These are phyloP conservation scores for Delonix regia DNA, from an alignment of 306 rosid genomes.

Conservation along the genomic window DNA sequence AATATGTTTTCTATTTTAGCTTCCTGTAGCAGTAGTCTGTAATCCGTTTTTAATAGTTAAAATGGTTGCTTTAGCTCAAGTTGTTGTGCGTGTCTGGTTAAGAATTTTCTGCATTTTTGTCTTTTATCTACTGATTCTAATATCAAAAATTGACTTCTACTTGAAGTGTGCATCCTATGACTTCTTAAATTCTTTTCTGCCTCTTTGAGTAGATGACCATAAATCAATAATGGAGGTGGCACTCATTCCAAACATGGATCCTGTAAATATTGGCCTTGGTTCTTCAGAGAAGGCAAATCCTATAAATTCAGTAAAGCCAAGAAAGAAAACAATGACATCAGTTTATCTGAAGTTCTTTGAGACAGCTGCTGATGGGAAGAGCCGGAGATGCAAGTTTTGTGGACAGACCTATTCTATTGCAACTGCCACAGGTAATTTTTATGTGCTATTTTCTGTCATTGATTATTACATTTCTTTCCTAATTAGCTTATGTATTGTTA, in stretches of 20 bases:
- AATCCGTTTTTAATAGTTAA: neutral
- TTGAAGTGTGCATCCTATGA: slow-evolving; percentile 27
- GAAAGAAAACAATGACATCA: slow-evolving; percentile 97
- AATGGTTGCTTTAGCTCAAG: neutral
- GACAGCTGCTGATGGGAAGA: slow-evolving; percentile 86
- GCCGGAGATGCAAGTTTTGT: slow-evolving; percentile 92
- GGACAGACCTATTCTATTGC: slow-evolving; percentile 94
- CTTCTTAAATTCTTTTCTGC: slow-evolving; percentile 1
- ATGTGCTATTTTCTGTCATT: neutral
- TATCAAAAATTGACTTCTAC: neutral
- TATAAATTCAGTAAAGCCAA: slow-evolving; percentile 61
- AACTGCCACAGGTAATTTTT: slow-evolving; percentile 83
- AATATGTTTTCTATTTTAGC: neutral
- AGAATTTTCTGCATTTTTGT: slow-evolving; percentile 7
- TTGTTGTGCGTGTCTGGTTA: neutral
- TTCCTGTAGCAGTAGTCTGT: neutral
- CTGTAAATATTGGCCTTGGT: slow-evolving; percentile 63
- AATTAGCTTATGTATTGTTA: neutral
- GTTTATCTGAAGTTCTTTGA: slow-evolving; percentile 92
- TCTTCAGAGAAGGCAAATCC: slow-evolving; percentile 73
- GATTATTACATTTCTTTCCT: slow-evolving; percentile 5
- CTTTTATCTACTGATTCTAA: neutral
- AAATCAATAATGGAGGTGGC: slow-evolving; percentile 78
- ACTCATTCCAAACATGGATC: slow-evolving; percentile 63
- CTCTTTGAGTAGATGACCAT: slow-evolving; percentile 63